phyloP scores from a whole-genome alignment of 192 early-diverging fungal genomes.

The Gorgonomyces haynaldii region DNA sequence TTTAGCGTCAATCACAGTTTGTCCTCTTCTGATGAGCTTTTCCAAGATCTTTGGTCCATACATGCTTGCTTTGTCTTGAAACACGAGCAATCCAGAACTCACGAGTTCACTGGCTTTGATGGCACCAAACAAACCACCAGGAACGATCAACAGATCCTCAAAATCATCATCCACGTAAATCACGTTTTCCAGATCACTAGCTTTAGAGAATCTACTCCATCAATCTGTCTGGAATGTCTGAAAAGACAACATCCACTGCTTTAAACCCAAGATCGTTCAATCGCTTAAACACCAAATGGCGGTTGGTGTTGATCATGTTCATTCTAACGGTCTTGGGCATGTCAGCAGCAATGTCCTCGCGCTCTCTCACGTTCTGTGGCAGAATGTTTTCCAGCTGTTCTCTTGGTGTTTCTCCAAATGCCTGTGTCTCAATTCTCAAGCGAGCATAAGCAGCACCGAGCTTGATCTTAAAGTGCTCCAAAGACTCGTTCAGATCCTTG shows the following conservation, averaged over 20 bases:
- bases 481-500: conserved; percentile 20
- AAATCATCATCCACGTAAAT: conserved; percentile 33
- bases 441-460: conserved; percentile 41
- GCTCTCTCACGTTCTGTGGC: conserved; percentile 29
- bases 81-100: conserved; percentile 29
- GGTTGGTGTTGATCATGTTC: conserved; percentile 58
- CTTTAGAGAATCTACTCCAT: conserved; percentile 1
- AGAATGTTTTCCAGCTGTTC: conserved; percentile 43
- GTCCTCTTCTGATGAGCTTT: conserved; percentile 8
- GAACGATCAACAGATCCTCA: conserved; percentile 33
- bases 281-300: conserved; percentile 47
- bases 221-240: conserved; percentile 1
- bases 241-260: conserved; percentile 2
- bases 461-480: conserved; percentile 25
- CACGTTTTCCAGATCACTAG: conserved; percentile 10
- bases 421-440: conserved; percentile 33
- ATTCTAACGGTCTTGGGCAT: conserved; percentile 77
- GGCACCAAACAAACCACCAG: conserved; percentile 18
- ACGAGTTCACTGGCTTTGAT: conserved; percentile 27
- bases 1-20: conserved; percentile 29
- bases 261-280: conserved; percentile 27
- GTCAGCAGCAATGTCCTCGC: conserved; percentile 39
- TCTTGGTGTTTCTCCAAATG: conserved; percentile 19
- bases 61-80: conserved; percentile 41
- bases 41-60: conserved; percentile 26